These are phyloP conservation scores for Murraya paniculata DNA, from an alignment of 345 rosid species.

Conservation along the genomic window DNA sequence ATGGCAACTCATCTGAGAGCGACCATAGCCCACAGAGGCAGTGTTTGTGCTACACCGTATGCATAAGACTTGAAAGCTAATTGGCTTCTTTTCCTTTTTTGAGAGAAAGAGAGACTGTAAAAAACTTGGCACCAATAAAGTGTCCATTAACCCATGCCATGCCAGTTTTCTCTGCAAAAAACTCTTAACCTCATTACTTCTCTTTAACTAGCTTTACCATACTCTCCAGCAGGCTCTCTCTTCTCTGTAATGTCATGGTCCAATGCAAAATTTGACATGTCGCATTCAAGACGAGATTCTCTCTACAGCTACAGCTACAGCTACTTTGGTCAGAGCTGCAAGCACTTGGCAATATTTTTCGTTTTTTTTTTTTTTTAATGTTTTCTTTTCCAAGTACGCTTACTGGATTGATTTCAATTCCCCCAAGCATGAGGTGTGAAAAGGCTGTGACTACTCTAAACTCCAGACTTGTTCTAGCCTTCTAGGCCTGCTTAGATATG, in stretches of 20 bases:
- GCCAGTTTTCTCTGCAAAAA: constrained; percentile 23
- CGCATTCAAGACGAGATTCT: constrained; percentile 30
- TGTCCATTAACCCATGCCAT: constrained; percentile 17
- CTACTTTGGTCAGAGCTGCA: constrained; percentile 1
- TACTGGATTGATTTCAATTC: background rate
- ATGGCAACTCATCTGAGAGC: constrained; percentile 30
- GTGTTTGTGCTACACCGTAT: constrained; percentile 17
- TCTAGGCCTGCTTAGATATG: constrained; percentile 12
- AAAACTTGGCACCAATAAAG: constrained; percentile 20
- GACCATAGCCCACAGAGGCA: constrained; percentile 14
- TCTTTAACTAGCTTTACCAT: constrained; percentile 16
- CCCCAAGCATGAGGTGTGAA: background rate
- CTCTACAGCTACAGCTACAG: background rate
- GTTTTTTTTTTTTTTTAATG: background rate
- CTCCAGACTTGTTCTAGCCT: background rate
- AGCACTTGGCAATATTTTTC: background rate
- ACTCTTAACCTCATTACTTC: constrained; percentile 17
- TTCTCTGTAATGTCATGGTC: constrained; percentile 25
- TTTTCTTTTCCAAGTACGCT: constrained; percentile 1
- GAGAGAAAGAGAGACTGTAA: background rate
- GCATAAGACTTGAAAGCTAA: constrained; percentile 18
- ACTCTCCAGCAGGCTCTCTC: constrained; percentile 14
- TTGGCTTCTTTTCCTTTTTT: constrained; percentile 23
- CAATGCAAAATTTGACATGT: constrained; percentile 18
- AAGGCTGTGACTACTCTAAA: constrained; percentile 20